Conservation (phyloP, 2,329 filamentous ascomycete species). For the Colletotrichum chlorophyti region DNA sequence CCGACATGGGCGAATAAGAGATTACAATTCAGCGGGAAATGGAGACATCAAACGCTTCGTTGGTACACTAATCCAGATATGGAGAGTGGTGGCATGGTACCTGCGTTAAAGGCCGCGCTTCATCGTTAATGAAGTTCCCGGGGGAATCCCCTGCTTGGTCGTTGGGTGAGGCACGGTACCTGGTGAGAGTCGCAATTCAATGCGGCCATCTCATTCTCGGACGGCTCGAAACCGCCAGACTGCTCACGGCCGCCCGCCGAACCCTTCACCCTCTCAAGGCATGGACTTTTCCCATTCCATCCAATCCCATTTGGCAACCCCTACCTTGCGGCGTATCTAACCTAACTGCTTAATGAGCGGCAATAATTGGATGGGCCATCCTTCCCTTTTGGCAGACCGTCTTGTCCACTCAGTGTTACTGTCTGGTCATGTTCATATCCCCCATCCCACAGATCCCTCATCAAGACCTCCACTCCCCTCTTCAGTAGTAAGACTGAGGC, state of each 20-base stretch:
- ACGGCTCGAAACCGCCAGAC: slow-evolving; percentile 25
- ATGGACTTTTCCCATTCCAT: no score
- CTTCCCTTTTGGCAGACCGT: not conserved
- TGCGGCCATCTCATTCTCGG: slow-evolving; percentile 16
- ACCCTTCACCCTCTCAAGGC: no score
- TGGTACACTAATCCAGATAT: slow-evolving; percentile 7
- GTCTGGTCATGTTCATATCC: slow-evolving; percentile 6
- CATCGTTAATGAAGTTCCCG: no score
- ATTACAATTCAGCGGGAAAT: not conserved
- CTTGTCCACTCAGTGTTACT: no score
- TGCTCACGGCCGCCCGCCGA: slow-evolving; percentile 11
- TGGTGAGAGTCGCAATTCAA: not conserved
- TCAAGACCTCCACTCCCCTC: slow-evolving; percentile 26
- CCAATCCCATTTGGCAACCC: no score
- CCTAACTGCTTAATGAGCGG: no score
- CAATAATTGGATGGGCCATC: slow-evolving; percentile 14
- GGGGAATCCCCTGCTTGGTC: no score
- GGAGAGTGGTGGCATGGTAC: not conserved
- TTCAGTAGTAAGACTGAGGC: no score
- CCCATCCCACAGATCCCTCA: slow-evolving; percentile 22
- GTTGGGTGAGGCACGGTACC: no score
- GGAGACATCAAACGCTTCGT: slow-evolving; percentile 25
- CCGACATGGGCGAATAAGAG: slow-evolving; percentile 5
- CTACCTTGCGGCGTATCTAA: no score
- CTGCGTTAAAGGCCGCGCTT: slow-evolving; percentile 21